phyloP scores from a whole-genome alignment of 192 early-diverging fungal species.

The Coemansia sp. region DNA sequence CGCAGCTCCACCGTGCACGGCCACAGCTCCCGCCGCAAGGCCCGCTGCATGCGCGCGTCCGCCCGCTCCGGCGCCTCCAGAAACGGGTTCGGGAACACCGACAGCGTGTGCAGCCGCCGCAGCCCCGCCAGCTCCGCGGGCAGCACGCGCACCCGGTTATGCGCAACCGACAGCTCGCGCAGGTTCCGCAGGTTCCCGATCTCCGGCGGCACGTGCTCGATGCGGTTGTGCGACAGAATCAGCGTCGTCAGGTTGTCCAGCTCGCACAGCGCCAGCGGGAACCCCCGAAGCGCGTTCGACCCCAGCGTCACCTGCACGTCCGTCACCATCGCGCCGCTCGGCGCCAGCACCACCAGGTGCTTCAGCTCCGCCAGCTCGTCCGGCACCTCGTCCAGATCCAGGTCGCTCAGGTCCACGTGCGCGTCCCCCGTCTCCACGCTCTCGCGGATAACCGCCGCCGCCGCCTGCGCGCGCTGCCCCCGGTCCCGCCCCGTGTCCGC shows the following conservation, averaged over 20 bases:
- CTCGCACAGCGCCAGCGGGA: slow-evolving; percentile 46
- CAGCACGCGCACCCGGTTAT: slow-evolving; percentile 37
- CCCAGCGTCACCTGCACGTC: slow-evolving; percentile 39
- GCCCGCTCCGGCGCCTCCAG: slow-evolving; percentile 6
- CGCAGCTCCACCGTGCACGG: not conserved
- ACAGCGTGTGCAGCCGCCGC: slow-evolving; percentile 26
- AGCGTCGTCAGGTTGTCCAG: slow-evolving; percentile 52
- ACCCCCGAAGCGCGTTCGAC: slow-evolving; percentile 25
- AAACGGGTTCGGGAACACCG: slow-evolving; percentile 44
- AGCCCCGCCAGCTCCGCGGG: slow-evolving; percentile 38
- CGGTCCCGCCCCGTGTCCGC: slow-evolving; percentile 18
- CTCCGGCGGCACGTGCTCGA: slow-evolving; percentile 44
- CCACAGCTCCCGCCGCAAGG: not conserved
- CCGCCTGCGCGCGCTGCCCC: slow-evolving; percentile 5
- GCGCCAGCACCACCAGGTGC: slow-evolving; percentile 47
- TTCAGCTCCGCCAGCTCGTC: slow-evolving; percentile 52
- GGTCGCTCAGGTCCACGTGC: slow-evolving; percentile 52
- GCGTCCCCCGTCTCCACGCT: slow-evolving; percentile 44
- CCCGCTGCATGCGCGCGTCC: no score
- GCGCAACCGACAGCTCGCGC: slow-evolving; percentile 46
- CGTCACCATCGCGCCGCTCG: slow-evolving; percentile 34
- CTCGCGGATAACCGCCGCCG: slow-evolving; percentile 44
- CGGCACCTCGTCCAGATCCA: slow-evolving; percentile 42
- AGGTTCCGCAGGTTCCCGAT: slow-evolving; percentile 46
- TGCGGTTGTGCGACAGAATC: slow-evolving; percentile 47